These are phyloP conservation scores for Aspergillus intermedius DNA, from an alignment of 2,329 filamentous ascomycete genomes.

Conservation along the genomic window DNA sequence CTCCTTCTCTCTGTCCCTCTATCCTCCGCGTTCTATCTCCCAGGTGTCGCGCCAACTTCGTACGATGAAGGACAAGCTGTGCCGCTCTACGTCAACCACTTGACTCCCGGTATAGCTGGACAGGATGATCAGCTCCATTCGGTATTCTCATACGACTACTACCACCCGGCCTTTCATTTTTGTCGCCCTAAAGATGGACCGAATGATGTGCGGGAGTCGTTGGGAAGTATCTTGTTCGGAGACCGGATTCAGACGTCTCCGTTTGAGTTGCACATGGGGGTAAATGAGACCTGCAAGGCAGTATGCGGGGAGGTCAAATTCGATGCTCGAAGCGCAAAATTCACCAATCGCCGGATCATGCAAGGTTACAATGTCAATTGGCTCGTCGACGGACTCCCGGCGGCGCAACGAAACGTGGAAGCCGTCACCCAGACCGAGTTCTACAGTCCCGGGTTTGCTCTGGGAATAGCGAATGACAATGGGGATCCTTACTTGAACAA, in stretches of 20 bases:
- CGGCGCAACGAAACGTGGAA: constrained; percentile 75
- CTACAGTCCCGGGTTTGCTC: constrained; percentile 84
- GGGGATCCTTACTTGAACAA: constrained; percentile 68
- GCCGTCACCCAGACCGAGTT: constrained; percentile 69
- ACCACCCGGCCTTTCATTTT: constrained; percentile 80
- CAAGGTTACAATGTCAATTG: constrained; percentile 91
- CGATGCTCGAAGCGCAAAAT: constrained; percentile 60
- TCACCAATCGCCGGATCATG: constrained; percentile 74
- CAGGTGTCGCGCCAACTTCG: constrained; percentile 87
- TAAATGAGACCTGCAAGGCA: constrained; percentile 79
- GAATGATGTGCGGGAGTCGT: constrained; percentile 73
- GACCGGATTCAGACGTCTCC: constrained; percentile 97
- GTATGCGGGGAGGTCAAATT: constrained; percentile 66
- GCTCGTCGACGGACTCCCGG: constrained; percentile 89
- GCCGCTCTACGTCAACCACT: constrained; percentile 84
- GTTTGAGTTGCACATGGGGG: constrained; percentile 78
- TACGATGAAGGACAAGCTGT: constrained; percentile 76
- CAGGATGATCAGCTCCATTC: constrained; percentile 78
- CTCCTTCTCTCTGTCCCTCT: constrained; percentile 26
- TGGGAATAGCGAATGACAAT: constrained; percentile 55
- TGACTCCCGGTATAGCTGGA: constrained; percentile 74
- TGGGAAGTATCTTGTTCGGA: constrained; percentile 95
- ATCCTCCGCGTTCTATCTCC: constrained; percentile 80
- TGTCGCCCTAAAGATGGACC: constrained; percentile 73
- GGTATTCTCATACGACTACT: constrained; percentile 96